Evolutionary conservation across 805 yeast species (phyloP).

Genomic region (Ogataea henricii): DNA sequence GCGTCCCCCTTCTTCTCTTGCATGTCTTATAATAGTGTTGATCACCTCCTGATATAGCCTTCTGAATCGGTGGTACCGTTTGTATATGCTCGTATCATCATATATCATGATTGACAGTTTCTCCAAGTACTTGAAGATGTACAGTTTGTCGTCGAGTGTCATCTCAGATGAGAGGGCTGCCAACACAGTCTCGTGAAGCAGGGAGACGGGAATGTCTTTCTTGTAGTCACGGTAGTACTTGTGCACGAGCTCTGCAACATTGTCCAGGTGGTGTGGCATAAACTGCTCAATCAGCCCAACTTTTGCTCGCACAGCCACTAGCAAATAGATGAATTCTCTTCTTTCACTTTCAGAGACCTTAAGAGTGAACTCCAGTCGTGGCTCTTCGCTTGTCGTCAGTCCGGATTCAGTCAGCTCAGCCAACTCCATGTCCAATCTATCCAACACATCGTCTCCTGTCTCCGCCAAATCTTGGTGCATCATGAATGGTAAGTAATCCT

Average conservation of each 20-base stretch:
- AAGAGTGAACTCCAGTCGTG: background rate
- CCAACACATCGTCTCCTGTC: slow-evolving; percentile 6
- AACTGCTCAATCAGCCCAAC: slow-evolving; percentile 20
- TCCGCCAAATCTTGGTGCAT: background rate
- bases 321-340: slow-evolving; percentile 14
- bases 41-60: slow-evolving; percentile 21
- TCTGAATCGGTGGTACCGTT: slow-evolving; percentile 16
- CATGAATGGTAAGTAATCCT: background rate
- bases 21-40: slow-evolving; percentile 25
- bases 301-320: slow-evolving; percentile 23
- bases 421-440: slow-evolving; percentile 10
- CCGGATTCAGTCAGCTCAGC: slow-evolving; percentile 11
- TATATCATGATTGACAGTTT: slow-evolving; percentile 23
- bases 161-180: slow-evolving; percentile 22
- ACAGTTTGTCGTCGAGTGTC: slow-evolving; percentile 21
- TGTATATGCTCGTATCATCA: slow-evolving; percentile 16
- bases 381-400: background rate
- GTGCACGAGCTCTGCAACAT: slow-evolving; percentile 15
- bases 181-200: slow-evolving; percentile 30
- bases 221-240: slow-evolving; percentile 25
- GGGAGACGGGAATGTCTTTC: slow-evolving; percentile 24
- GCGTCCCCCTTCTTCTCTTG: slow-evolving; percentile 17
- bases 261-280: slow-evolving; percentile 18
- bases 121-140: slow-evolving; percentile 25
- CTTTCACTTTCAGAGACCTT: slow-evolving; percentile 12